A percentile compares a stretch with the other conserved stretches of the same genome.
Conservation (phyloP, 1,284 basidiomycete species). For the Cutaneotrichosporon cyanovorans region DNA sequence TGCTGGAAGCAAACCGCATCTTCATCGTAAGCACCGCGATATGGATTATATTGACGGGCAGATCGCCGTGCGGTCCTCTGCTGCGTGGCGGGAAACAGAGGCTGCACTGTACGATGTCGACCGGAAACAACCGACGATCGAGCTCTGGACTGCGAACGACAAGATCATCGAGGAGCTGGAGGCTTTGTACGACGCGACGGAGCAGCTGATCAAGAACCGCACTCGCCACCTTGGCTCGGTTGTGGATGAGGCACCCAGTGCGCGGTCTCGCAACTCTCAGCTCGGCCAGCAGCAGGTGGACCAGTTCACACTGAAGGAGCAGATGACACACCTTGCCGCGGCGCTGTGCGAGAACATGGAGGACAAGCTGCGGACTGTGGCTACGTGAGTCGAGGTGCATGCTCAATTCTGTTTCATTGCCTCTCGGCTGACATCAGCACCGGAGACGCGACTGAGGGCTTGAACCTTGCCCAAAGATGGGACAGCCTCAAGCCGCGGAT, state of each 20-base stretch:
- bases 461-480: slow-evolving; percentile 31
- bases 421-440: too few species aligned
- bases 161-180: slow-evolving; percentile 62
- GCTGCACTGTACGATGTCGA: slow-evolving; percentile 67
- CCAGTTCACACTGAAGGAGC: slow-evolving; percentile 48
- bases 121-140: slow-evolving; percentile 51
- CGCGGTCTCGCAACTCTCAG: slow-evolving; percentile 6
- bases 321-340: slow-evolving; percentile 65
- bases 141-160: slow-evolving; percentile 76
- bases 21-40: slow-evolving; percentile 53
- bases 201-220: slow-evolving; percentile 48
- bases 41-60: slow-evolving; percentile 35
- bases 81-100: slow-evolving; percentile 65
- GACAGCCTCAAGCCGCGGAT: slow-evolving; percentile 34
- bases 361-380: slow-evolving; percentile 63
- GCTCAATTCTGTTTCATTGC: too few species aligned
- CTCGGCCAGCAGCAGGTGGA: slow-evolving; percentile 20
- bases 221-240: slow-evolving; percentile 48
- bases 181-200: slow-evolving; percentile 64
- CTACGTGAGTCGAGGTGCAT: slow-evolving; percentile 50
- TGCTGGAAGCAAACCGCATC: slow-evolving; percentile 67
- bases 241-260: slow-evolving; percentile 38
- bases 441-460: not conserved
- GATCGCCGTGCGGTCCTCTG: slow-evolving; percentile 65
- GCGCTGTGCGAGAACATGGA: slow-evolving; percentile 63